Percentiles rank a stretch among this genome's conserved stretches.
These are phyloP conservation scores for Artemisia argyi DNA, from an alignment of 129 eudicot species.

Conservation along the genomic window DNA sequence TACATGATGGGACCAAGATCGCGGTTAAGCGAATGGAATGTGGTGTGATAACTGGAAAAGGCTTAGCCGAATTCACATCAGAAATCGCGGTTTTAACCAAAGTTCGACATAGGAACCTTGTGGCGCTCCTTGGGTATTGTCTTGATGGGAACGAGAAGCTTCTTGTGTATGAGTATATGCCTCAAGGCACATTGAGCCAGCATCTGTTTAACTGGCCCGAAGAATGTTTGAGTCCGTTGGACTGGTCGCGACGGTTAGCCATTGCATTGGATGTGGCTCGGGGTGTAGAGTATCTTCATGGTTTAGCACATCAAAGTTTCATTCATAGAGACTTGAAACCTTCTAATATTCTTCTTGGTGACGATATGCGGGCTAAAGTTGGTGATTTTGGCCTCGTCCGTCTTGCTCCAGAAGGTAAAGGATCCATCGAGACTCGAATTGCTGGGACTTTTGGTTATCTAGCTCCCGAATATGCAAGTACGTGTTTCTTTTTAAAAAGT, in stretches of 20 bases:
- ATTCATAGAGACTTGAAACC: constrained; percentile 96
- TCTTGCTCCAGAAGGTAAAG: constrained; percentile 98
- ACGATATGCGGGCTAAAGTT: constrained; percentile 98
- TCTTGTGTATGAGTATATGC: constrained; percentile 96
- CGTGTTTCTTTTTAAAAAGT: not conserved
- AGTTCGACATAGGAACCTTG: constrained; percentile 92
- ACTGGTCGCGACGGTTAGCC: constrained; percentile 81
- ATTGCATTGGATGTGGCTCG: constrained; percentile 95
- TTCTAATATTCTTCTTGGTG: constrained; percentile 94
- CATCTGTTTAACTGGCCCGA: constrained; percentile 86
- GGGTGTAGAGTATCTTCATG: constrained; percentile 93
- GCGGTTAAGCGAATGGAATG: constrained; percentile 95
- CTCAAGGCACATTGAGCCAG: constrained; percentile 88
- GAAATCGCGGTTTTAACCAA: constrained; percentile 94
- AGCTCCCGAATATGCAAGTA: constrained; percentile 99
- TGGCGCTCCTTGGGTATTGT: constrained; percentile 93
- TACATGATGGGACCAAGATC: constrained; percentile 95
- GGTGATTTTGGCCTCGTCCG: constrained; percentile 98
- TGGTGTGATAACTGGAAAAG: constrained; percentile 81
- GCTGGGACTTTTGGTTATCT: constrained; percentile 98
- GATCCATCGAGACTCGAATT: constrained; percentile 84
- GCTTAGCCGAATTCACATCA: constrained; percentile 77
- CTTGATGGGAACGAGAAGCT: constrained; percentile 94
- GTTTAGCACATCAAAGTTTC: constrained; percentile 95
- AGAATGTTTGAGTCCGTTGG: constrained; percentile 85